phyloP scores from a whole-genome alignment of 805 yeast species.

The Clavispora santaluciae region DNA sequence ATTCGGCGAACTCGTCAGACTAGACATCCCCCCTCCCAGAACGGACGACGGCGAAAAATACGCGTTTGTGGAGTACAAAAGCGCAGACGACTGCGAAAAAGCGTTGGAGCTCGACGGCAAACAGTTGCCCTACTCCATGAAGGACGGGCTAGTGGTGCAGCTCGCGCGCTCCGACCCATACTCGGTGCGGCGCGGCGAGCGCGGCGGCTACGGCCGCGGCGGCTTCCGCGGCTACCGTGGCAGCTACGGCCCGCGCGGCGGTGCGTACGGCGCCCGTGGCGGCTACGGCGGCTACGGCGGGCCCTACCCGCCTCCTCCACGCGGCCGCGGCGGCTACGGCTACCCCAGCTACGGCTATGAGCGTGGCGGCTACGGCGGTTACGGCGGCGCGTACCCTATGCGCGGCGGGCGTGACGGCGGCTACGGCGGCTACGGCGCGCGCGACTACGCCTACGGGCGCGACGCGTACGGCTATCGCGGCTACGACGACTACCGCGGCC shows the following conservation, averaged over 20 bases:
- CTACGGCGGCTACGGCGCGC: constrained; percentile 9
- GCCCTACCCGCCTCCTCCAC: constrained; percentile 13
- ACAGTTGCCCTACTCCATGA: constrained; percentile 37
- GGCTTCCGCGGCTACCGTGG: constrained; percentile 12
- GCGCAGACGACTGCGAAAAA: constrained; percentile 47
- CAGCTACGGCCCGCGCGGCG: constrained; percentile 14
- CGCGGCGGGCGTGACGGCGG: constrained; percentile 14
- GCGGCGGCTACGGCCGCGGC: constrained; percentile 17
- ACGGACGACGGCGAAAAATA: constrained; percentile 54
- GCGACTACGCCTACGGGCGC: constrained; percentile 12
- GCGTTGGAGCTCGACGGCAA: constrained; percentile 48
- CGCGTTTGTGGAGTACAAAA: constrained; percentile 59
- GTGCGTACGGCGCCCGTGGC: constrained; percentile 16
- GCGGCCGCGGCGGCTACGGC: constrained; percentile 22
- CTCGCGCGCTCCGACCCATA: constrained; percentile 54
- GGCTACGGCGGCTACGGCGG: constrained; percentile 22
- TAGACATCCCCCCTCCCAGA: constrained; percentile 61
- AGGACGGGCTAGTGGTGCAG: constrained; percentile 45
- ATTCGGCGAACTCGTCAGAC: constrained; percentile 52
- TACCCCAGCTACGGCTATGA: constrained; percentile 14
- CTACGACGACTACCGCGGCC: constrained; percentile 15
- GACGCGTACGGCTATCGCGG: constrained; percentile 15
- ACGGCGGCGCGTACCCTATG: constrained; percentile 8
- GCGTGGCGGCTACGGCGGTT: constrained; percentile 20
- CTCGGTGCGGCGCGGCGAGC: constrained; percentile 30